phyloP scores from a whole-genome alignment of 306 rosid species.

The Cucurbita ficifolia region DNA sequence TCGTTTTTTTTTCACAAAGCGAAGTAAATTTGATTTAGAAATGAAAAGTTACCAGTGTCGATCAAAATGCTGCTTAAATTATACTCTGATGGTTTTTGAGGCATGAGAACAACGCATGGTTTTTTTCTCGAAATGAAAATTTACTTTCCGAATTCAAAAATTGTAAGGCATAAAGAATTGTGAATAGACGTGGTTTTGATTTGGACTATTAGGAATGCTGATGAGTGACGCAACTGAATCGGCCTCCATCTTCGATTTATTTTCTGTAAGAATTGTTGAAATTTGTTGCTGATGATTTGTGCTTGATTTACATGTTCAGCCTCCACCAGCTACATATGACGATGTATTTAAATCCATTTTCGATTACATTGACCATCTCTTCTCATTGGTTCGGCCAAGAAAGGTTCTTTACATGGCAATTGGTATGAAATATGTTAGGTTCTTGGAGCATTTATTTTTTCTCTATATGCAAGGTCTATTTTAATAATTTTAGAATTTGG shows the following conservation, averaged over 20 bases:
- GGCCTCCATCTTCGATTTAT: neutral
- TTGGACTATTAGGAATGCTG: neutral
- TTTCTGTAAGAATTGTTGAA: neutral
- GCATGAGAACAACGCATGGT: neutral
- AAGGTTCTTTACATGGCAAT: slow-evolving; percentile 87
- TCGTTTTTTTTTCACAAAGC: neutral
- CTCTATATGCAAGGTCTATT: neutral
- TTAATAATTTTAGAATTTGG: neutral
- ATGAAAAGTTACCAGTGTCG: neutral
- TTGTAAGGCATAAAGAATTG: neutral
- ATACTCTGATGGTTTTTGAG: neutral
- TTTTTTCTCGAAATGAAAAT: neutral
- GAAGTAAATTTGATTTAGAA: neutral
- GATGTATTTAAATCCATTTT: slow-evolving; percentile 74
- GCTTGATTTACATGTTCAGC: slow-evolving; percentile 36
- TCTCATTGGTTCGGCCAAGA: slow-evolving; percentile 87
- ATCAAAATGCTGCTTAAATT: neutral
- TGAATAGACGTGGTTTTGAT: neutral
- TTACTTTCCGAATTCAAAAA: neutral
- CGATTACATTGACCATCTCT: slow-evolving; percentile 78
- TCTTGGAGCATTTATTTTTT: neutral
- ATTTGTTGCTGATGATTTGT: neutral
- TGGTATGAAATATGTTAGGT: slow-evolving; percentile 29
- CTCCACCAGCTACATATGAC: slow-evolving; percentile 65
- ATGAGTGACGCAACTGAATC: neutral